Evolutionary conservation across 331 rosid genomes (phyloP), one percentile per base, ranked within the genome.

Genomic region (Telfairia occidentalis): DNA sequence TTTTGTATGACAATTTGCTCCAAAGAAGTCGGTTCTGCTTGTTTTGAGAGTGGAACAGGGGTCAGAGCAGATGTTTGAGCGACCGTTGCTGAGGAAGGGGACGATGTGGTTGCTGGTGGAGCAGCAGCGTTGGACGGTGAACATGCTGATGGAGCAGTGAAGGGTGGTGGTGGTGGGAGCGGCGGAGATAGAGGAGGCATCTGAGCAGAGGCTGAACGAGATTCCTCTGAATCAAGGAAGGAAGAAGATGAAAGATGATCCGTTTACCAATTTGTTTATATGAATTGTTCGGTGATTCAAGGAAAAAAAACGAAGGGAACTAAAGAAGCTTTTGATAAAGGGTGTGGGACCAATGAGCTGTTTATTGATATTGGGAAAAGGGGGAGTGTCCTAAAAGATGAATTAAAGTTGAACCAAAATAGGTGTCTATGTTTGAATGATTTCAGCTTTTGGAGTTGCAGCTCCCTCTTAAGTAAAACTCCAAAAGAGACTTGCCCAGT

Each of bases 241-340:
- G 79, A 64, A 21, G 66, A 82, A 71, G 82, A 75, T 30, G 82
- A 71, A 65, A 57, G 77, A 48, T 71, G 80, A 78, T 74, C 67
- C 73, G 35, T 53, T 74, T 74, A 43, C 58, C 24, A 42, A 53
- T 81, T 83, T 78, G 76, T 81, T 78, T 79, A 61, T 75, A 80
- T 80, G 80, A 59, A 79, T 18, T 29, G 54, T 63, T 55, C 66
- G 55, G 81, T 64, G 80, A 52, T 60, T 80, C 61, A 79, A 79
- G 70, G 24, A 70, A 59, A 80, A 80, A 18, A 81, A 83, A 60
- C 12, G n/a, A n/a, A n/a, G 26, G 60, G 82, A 78, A 80, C 42
- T 58, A 83, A 89, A 84, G 85, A 84, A 75, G 86, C 82, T 83
- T 89, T 92, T 85, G 73, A 79, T 81, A 79, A 82, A 79, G 82